Base-by-base conservation (phyloP, 768 basidiomycete genomes). In the Pisolithus albus region DNA sequence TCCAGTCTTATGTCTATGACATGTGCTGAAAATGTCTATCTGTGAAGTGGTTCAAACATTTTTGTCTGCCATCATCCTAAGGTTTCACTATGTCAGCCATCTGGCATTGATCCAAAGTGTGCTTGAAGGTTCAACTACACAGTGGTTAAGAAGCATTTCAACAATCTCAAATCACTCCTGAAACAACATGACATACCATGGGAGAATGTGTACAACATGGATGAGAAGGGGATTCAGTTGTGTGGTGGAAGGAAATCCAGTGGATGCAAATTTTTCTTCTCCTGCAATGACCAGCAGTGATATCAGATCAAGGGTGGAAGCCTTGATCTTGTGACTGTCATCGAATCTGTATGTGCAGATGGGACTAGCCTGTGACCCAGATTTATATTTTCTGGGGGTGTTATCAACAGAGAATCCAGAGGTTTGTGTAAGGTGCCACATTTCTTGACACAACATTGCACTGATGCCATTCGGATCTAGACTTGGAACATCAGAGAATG, bases 321-420 rank as follows among this genome's bases (percentile, higher is more conserved):
- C 21, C 28, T 70, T 3, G 72, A 79, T 54, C 63, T 76, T 2
- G 69, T 79, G 10, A 78, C 76, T 0, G 59, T 77, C n/a, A 71
- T 80, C 28, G 72, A 78, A 55, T 62, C 64, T 44, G 59, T 76
- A 4, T 72, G 69, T 47, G 70, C 77, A n/a, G 72, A 71, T 61
- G 74, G 74, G 0, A 60, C 47, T 5, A 60, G 61, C 8, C 49
- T 74, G 9, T 57, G 46, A 10, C 74, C 75, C 5, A 59, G 60
- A 5, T 65, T 77, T 15, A 65, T 78, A 32, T 75, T 72, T 53
- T n/a, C 36, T 51, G 49, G 40, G 21, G 23, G 15, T 24, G 19
- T 23, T 18, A 37, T 48, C 7, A 21, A 42, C 21, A 42, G 21
- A 21, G n/a, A 23, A 23, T 42, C 18, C 41, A 23, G 21, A 42